Conservation (phyloP, 805 yeast genomes). For the Candida chilensis region DNA sequence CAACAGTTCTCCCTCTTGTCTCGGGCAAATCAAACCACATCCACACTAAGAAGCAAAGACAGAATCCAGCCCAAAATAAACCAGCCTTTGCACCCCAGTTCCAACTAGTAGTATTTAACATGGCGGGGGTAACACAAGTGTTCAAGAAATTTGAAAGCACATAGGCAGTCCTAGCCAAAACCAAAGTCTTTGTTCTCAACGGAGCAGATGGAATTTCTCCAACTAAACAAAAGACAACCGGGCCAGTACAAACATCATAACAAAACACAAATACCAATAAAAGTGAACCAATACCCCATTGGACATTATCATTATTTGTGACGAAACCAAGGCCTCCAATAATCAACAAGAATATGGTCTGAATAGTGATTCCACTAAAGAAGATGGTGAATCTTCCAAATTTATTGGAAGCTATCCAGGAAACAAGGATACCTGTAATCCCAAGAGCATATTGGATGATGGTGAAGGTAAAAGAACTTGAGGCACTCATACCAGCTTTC, state of each 20-base stretch:
- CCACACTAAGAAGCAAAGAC: slow-evolving; percentile 10
- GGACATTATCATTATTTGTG: slow-evolving; percentile 10
- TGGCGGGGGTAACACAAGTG: slow-evolving; percentile 9
- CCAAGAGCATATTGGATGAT: slow-evolving; percentile 37
- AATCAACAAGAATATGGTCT: slow-evolving; percentile 22
- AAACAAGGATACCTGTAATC: slow-evolving; percentile 28
- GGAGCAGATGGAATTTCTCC: slow-evolving; percentile 32
- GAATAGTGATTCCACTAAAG: slow-evolving; percentile 24
- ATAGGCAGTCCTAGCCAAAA: slow-evolving; percentile 26
- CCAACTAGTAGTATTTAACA: slow-evolving; percentile 11
- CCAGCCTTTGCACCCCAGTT: slow-evolving; percentile 13
- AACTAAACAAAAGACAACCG: slow-evolving; percentile 28
- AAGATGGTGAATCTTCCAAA: slow-evolving; percentile 30
- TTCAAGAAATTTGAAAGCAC: slow-evolving; percentile 13
- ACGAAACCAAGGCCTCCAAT: slow-evolving; percentile 32
- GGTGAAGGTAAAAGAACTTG: slow-evolving; percentile 35
- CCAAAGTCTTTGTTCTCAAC: slow-evolving; percentile 30
- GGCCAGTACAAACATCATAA: slow-evolving; percentile 35
- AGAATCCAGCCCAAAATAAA: slow-evolving; percentile 15
- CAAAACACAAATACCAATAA: slow-evolving; percentile 34
- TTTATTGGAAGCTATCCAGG: slow-evolving; percentile 32
- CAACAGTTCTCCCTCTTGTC: slow-evolving; percentile 29
- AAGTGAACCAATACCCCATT: slow-evolving; percentile 39
- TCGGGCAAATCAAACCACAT: slow-evolving; percentile 31
- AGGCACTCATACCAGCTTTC: slow-evolving; percentile 35